Evolutionary conservation across 2,329 filamentous ascomycete genomes (phyloP), one percentile per base, ranked within the genome.

Genomic region (Thielaviopsis populi): DNA sequence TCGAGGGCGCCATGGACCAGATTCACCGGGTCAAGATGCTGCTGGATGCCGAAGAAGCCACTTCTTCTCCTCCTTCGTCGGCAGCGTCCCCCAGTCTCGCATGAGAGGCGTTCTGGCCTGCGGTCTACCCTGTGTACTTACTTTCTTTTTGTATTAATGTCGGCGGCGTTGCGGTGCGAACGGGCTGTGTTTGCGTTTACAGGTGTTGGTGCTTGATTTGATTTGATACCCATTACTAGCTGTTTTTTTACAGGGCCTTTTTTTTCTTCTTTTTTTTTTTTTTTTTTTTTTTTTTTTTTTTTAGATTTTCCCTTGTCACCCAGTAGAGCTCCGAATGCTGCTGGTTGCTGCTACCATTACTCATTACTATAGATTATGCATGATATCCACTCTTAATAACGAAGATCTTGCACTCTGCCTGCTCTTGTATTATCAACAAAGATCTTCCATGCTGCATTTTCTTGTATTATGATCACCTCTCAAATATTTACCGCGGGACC

Each of bases 21-120:
- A 87, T 92, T 69, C 86, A 90, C 71, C 78, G 85, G 67, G 86
- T 88, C 3, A 81, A 84, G 71, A 77, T 77, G 2, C 70, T 91
- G 70, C 70, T 91, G 66, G 75, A 73, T n/a, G 17, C 50, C 19
- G 74, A 75, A 62, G 65, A 67, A 66, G 54, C 43, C 33, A 46
- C 41, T 5, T 22, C 48, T 11, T 10, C 37, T 8, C 22, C 53
- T 27, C n/a, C 24, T 24, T 62, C 67, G 63, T 67, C 67, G 43
- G 68, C 70, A 27, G 43, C 7, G 6, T 50, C 19, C 56, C 8
- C 19, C 46, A 22, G 41, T 22, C n/a, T 42, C 48, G 56, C 46
- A 50, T 50, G 33, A 37, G 33, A 37, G 33, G 7, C 46, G 15
- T 19, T n/a, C n/a, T n/a, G n/a, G n/a, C n/a, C n/a, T n/a, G 19